Conservation (phyloP, 2,329 filamentous ascomycete species). For the Cladophialophora psammophila region DNA sequence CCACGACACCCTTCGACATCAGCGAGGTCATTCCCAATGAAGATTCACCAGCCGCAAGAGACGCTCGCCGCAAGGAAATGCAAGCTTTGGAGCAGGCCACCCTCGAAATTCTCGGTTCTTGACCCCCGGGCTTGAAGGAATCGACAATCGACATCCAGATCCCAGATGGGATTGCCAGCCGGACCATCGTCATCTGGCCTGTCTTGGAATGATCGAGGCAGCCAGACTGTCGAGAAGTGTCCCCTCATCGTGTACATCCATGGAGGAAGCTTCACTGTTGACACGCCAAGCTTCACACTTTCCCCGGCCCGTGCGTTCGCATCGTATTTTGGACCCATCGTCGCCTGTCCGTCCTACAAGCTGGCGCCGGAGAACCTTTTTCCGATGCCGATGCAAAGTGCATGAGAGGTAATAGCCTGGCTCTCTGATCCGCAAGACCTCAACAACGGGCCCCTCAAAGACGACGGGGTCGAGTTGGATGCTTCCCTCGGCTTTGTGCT, state of each 20-base stretch:
- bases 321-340: not conserved
- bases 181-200: not conserved
- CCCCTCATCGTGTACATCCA: not conserved
- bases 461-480: not conserved
- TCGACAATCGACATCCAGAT: not conserved
- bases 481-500: not conserved
- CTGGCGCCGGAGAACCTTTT: not conserved
- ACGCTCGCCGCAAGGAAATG: not conserved
- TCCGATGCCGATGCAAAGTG: not conserved
- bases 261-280: not conserved
- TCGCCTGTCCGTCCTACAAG: not conserved
- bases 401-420: not conserved
- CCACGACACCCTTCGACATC: not conserved
- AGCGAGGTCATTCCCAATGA: not conserved
- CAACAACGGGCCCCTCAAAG: not conserved
- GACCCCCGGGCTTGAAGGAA: not conserved
- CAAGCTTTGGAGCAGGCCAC: not conserved
- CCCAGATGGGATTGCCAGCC: not conserved
- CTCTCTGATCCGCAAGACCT: not conserved
- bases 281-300: not conserved
- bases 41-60: not conserved
- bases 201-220: not conserved
- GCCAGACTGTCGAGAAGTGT: not conserved
- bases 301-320: not conserved
- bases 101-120: not conserved